phyloP scores from a whole-genome alignment of 345 rosid species.

The Clarkia xantiana region DNA sequence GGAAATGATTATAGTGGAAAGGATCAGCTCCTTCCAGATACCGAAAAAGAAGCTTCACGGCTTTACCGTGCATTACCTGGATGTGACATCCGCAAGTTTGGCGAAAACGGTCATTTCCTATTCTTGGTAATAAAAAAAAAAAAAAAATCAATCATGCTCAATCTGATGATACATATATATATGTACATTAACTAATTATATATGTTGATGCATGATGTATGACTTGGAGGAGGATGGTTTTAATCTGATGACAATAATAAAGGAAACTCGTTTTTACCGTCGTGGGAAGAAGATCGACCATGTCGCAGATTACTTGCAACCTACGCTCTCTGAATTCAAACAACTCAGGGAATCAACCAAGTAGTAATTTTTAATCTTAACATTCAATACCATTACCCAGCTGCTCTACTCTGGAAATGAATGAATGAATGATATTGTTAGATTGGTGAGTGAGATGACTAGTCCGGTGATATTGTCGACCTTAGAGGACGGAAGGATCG shows the following conservation, averaged over 20 bases:
- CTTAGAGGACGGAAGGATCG: conserved; percentile 43
- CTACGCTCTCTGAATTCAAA: conserved; percentile 31
- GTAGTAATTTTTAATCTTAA: conserved; percentile 14
- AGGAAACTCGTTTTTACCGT: conserved; percentile 37
- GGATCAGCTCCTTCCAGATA: conserved; percentile 55
- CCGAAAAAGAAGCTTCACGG: conserved; percentile 48
- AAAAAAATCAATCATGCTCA: no score
- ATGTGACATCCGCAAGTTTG: conserved; percentile 42
- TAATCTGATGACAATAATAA: conserved; percentile 27
- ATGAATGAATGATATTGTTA: conserved; percentile 11
- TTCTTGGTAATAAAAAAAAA: conserved; percentile 60
- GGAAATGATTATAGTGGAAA: conserved; percentile 44
- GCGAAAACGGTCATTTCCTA: conserved; percentile 52
- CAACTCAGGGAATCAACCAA: conserved; percentile 18
- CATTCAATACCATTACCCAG: neutral
- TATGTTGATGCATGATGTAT: neutral
- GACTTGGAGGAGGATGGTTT: conserved; percentile 62
- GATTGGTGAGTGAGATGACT: conserved; percentile 18
- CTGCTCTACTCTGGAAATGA: neutral
- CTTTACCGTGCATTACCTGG: conserved; percentile 28
- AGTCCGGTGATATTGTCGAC: conserved; percentile 67
- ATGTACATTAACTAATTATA: no score
- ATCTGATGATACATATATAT: no score
- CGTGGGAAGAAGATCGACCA: conserved; percentile 28
- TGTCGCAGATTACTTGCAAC: conserved; percentile 36